Conservation (phyloP, 78 protist species). For the Bodo saltans region DNA sequence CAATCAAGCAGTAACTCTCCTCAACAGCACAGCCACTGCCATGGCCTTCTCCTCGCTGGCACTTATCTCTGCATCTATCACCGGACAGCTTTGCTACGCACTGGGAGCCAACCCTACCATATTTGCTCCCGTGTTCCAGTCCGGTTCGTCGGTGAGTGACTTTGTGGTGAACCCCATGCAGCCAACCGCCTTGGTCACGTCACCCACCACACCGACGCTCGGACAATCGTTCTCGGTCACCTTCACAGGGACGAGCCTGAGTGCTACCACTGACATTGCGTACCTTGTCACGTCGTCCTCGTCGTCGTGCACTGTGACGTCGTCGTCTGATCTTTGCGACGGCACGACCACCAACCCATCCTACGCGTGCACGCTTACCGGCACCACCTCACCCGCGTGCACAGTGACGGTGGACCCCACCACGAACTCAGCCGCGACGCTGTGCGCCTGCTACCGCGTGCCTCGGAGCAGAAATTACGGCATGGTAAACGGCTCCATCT, state of each 20-base stretch:
- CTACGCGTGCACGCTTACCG: background rate
- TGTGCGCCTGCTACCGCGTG: background rate
- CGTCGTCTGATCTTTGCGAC: background rate
- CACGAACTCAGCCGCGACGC: background rate
- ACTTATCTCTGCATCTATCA: background rate
- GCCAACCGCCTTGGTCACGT: background rate
- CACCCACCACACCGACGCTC: background rate
- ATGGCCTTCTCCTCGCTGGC: background rate
- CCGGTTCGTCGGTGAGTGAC: background rate
- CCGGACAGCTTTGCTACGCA: background rate
- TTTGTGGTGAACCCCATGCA: background rate
- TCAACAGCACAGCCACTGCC: background rate
- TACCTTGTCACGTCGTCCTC: background rate
- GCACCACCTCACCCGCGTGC: background rate
- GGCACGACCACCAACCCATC: background rate
- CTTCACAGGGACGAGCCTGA: background rate
- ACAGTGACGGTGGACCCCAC: background rate
- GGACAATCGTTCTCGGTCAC: background rate
- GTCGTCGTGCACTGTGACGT: background rate
- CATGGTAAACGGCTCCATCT: background rate
- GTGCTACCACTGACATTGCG: background rate
- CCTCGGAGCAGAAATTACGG: background rate
- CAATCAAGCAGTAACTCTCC: background rate
- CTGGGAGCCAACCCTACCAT: background rate
- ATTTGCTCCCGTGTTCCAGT: background rate